Base-by-base conservation (phyloP, 169 alveolate genomes). In the Plasmodium fragile region DNA sequence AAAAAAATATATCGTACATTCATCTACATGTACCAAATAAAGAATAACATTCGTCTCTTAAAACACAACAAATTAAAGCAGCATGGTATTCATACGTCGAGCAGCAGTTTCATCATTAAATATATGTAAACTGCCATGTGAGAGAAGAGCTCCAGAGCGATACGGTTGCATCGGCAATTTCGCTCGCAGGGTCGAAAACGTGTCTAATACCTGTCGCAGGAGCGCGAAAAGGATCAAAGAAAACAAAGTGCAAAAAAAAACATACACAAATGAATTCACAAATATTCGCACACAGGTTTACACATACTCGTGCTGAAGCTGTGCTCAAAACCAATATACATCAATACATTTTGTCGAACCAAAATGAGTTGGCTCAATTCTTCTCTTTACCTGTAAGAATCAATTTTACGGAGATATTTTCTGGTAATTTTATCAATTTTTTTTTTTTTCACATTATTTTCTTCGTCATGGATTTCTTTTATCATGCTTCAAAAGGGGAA, bases 351-450 rank as follows among this genome's bases (percentile, higher is more conserved):
- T 80, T 13, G 78, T 34, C 28, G 73, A 0, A 73, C 32, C 6
- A 80, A 52, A 13, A 36, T 49, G 4, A 49, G 43, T 32, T 25
- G 16, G 7, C 41, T 77, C 32, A 45, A 28, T 30, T 77, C 71
- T 59, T 89, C 13, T 11, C n/a, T 59, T 59, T 65, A 89, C 94
- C 82, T 78, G 94, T 89, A 89, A 39, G 94, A 89, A 49, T 89
- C 94, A 36, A 89, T 89, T 53, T 79, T 84, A 3, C 89, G 89
- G 16, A 89, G 81, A 28, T 55, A 89, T 65, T 89, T 89, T 78
- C 94, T 52, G 25, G 94, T 89, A 59, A 89, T 89, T 78, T 89
- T 89, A 45, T 89, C 94, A 78, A 89, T 89, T 65, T 89, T 89
- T 89, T 89, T 89, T 65, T 78, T 89, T 89, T 79, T 55, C 49